Conservation (phyloP, 257 asterid species). For the Jacaranda mimosifolia region DNA sequence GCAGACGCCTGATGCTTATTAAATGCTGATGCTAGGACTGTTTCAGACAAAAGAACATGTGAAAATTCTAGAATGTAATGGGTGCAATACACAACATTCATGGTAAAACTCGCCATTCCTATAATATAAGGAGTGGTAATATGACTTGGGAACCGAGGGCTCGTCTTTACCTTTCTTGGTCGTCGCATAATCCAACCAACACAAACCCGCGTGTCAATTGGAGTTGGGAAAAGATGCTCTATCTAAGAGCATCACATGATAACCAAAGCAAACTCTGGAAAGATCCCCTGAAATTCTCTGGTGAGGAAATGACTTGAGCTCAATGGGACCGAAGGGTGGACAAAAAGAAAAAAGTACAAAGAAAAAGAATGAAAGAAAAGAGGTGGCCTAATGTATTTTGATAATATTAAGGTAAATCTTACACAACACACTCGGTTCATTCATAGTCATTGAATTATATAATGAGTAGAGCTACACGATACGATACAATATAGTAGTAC, state of each 20-base stretch:
- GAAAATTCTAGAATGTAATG: too few relatives aligned
- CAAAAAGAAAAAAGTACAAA: background rate
- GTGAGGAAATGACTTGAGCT: background rate
- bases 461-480: background rate
- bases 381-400: too few relatives aligned
- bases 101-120: too few relatives aligned
- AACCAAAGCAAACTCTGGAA: background rate
- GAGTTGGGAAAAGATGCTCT: background rate
- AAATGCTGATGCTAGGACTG: too few relatives aligned
- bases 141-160: background rate
- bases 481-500: background rate
- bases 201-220: background rate
- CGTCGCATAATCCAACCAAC: background rate
- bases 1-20: too few relatives aligned
- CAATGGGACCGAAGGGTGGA: background rate
- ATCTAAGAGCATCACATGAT: background rate
- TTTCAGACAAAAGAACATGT: too few relatives aligned
- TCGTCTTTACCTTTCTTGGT: conserved; percentile 3
- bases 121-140: too few relatives aligned
- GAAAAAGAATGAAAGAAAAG: too few relatives aligned
- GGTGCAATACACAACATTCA: too few relatives aligned
- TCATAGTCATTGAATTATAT: background rate
- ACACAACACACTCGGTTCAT: too few relatives aligned
- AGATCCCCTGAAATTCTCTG: conserved; percentile 16
- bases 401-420: background rate